Evolutionary conservation across 805 yeast genomes (phyloP), one percentile per base, ranked within the genome.

Genomic region (Pichia exigua): DNA sequence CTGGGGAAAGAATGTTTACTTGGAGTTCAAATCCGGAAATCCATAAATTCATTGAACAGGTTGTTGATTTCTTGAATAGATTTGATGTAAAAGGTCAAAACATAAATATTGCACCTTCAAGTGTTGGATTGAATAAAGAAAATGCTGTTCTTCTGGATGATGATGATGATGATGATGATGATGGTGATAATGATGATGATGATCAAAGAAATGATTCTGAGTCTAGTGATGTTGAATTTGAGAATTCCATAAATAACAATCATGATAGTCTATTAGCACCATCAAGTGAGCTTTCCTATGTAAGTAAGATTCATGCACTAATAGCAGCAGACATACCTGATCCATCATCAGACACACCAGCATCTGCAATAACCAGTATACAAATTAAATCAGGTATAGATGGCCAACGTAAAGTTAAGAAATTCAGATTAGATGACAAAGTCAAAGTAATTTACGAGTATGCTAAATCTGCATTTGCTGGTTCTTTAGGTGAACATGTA

Each of bases 1-100:
- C 99, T 0, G 98, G 98, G 22, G 99, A 94, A 67, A 75, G 95
- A 54, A 77, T 89, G 51, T 77, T 78, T 58, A 74, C 74, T 49
- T 94, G 97, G 96, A 70, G 74, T n/a, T 79, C 78, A 0, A 83
- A 81, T 1, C 95, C 95, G 0, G 69, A 70, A 20, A 72, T 76
- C 0, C 74, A 75, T 4, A 72, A 68, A 20, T 91, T 91, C 81
- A 65, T 83, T 10, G 75, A 76, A 41, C 88, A 87, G 47, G 79
- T 87, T 4, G 76, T 81, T 42, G 83, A 81, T 41, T 94, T 94
- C 65, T 69, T 92, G 60, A 66, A 67, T 28, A 63, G 75, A 41
- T 89, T 81, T 62, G 81, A 92, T 0, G 69, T 88, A 39, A 82
- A 80, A 50, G 20, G 73, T 74, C 42, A 88, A 85, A 60, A 96